A percentile compares a stretch with the other conserved stretches of the same genome.
These are phyloP conservation scores for Xanthoconium stramineum DNA, from an alignment of 768 basidiomycete genomes.

Conservation along the genomic window DNA sequence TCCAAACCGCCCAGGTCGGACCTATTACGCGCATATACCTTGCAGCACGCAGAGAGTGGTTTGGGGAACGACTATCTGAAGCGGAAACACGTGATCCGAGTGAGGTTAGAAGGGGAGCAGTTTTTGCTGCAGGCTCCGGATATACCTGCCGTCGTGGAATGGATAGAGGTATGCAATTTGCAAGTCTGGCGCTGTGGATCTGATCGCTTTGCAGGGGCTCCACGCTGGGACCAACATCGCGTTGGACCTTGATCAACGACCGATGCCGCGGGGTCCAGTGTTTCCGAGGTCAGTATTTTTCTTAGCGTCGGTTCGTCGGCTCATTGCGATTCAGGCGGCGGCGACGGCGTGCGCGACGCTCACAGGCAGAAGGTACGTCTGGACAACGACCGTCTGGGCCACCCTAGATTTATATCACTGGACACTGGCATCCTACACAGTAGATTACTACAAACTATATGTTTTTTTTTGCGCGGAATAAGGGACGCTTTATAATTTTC, in stretches of 20 bases:
- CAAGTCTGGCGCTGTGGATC: background rate
- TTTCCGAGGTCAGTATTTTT: conserved; percentile 60
- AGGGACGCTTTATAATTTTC: conserved; percentile 9
- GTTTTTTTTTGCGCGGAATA: background rate
- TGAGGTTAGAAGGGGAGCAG: conserved; percentile 93
- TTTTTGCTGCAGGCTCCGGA: conserved; percentile 89
- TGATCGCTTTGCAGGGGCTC: conserved; percentile 54
- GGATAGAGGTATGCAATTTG: conserved; percentile 79
- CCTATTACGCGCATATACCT: conserved; percentile 68
- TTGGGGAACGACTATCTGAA: conserved; percentile 94
- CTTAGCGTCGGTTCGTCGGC: background rate
- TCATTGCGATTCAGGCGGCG: conserved; percentile 18
- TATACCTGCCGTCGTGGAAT: conserved; percentile 81
- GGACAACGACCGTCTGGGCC: background rate
- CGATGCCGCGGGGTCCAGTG: conserved; percentile 88
- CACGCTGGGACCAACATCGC: conserved; percentile 92
- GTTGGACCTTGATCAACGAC: conserved; percentile 85
- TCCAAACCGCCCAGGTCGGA: conserved; percentile 47
- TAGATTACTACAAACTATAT: background rate
- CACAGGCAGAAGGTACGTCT: conserved; percentile 9
- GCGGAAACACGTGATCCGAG: conserved; percentile 88
- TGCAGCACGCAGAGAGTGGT: conserved; percentile 92
- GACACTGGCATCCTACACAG: background rate
- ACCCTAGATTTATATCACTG: background rate
- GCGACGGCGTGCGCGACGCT: conserved; percentile 28